Evolutionary conservation across 768 basidiomycete genomes (phyloP), one percentile per base, ranked within the genome.

Genomic region (Kwoniella heveanensis): DNA sequence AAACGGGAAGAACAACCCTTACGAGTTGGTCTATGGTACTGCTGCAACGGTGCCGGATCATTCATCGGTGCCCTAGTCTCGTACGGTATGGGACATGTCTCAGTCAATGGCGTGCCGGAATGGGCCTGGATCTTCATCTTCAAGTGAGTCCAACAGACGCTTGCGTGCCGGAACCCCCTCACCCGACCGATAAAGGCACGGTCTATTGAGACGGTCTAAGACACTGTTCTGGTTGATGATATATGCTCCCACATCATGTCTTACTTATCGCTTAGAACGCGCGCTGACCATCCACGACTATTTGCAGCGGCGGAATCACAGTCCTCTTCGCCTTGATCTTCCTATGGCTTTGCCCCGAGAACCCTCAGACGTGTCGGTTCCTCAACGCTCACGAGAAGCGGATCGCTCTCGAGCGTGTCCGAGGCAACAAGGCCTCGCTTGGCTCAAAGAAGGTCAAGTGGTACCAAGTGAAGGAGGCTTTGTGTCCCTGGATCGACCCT

Each of bases 1-100:
- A 70, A 68, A 51, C 48, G 69, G 12, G 72, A 73, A 32, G 72
- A 73, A 53, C 72, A 73, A 32, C 72, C 72, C 1, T 59, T 73
- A 24, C 59, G 72, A 32, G 72, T 68, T 26, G 69, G 72, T 7
- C 32, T 73, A 27, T 73, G 67, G 66, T 73, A 70, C 32, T 68
- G 66, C 61, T 65, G 66, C 30, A 69, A 69, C 29, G 72, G 72
- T 29, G 51, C 62, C 5, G 72, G 72, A 15, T 59, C 62, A 1
- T 64, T 68, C 30, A 56, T 66, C 37, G 72, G 72, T 22, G 67
- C 66, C n/a, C 51, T 73, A 29, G 69, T 73, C 48, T 64, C 63
- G n/a, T 73, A 73, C 60, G 72, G 72, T 15, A 68, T 67, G 53
- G 72, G 69, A 0, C 72, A 70, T 49, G 65, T 73, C 46, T 26